Percentiles rank a stretch among this genome's conserved stretches.
Conservation (phyloP, 2,329 filamentous ascomycete species). For the Fusarium sp. region DNA sequence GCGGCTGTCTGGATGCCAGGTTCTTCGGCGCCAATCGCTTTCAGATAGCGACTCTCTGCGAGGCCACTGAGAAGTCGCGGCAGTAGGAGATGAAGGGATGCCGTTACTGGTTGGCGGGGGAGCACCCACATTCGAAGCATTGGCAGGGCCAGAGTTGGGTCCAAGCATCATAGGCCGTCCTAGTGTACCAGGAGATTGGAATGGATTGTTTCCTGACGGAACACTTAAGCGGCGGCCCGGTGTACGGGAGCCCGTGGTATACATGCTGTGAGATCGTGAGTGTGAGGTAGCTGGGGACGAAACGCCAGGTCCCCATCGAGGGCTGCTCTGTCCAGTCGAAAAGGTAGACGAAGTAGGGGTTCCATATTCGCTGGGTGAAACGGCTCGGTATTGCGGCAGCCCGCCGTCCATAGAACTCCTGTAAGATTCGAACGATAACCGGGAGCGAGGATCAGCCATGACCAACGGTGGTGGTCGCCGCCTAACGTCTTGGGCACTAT, state of each 20-base stretch:
- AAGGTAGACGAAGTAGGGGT: slow-evolving; percentile 88
- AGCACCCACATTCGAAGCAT: slow-evolving; percentile 66
- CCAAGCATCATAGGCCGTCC: slow-evolving; percentile 67
- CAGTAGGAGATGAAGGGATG: slow-evolving; percentile 73
- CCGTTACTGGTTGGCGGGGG: slow-evolving; percentile 69
- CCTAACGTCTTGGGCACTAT: slow-evolving; percentile 73
- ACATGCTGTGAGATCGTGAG: slow-evolving; percentile 79
- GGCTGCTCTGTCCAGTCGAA: slow-evolving; percentile 80
- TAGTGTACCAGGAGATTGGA: slow-evolving; percentile 70
- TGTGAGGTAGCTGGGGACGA: slow-evolving; percentile 79
- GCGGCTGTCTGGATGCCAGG: slow-evolving; percentile 87
- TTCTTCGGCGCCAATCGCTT: slow-evolving; percentile 83
- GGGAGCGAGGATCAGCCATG: slow-evolving; percentile 79
- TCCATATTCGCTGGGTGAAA: slow-evolving; percentile 79
- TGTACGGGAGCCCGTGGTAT: slow-evolving; percentile 70
- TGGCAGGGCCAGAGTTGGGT: slow-evolving; percentile 65
- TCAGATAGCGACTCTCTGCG: slow-evolving; percentile 77
- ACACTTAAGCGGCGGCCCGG: slow-evolving; percentile 84
- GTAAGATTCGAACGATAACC: slow-evolving; percentile 76
- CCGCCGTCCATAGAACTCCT: slow-evolving; percentile 72
- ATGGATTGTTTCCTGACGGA: slow-evolving; percentile 79
- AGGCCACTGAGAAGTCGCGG: slow-evolving; percentile 70
- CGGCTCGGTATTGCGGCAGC: slow-evolving; percentile 68
- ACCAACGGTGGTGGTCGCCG: slow-evolving; percentile 84
- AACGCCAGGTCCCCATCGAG: slow-evolving; percentile 75